Percentiles rank a stretch among this genome's conserved stretches.
Conservation (phyloP, 257 asterid species). For the Ajuga chamaepitys region DNA sequence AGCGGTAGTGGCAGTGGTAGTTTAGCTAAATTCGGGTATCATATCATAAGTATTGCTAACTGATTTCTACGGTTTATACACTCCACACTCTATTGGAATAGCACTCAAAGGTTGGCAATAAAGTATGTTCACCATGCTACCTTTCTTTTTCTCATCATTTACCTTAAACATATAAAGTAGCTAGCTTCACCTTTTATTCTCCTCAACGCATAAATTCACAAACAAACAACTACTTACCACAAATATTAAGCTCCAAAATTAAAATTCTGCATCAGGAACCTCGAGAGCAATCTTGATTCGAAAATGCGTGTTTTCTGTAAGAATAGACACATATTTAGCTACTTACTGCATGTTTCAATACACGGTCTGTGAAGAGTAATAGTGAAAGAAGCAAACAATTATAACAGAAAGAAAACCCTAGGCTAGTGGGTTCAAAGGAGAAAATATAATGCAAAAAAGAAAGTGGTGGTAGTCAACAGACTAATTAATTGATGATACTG, state of each 20-base stretch:
- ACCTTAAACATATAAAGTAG: conserved; percentile 16
- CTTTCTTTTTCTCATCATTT: conserved; percentile 9
- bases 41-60: conserved; percentile 10
- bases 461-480: conserved; percentile 35
- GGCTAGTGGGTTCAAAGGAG: no score
- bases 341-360: background rate
- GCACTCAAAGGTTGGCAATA: conserved; percentile 16
- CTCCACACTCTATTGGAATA: conserved; percentile 30
- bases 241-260: background rate
- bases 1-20: background rate
- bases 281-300: no score
- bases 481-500: conserved; percentile 26
- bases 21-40: conserved; percentile 23
- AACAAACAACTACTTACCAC: conserved; percentile 16
- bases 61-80: conserved; percentile 2
- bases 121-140: conserved; percentile 19
- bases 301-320: background rate
- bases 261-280: no score
- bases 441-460: background rate
- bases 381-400: background rate
- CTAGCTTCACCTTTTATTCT: conserved; percentile 16
- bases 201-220: background rate
- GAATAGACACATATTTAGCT: background rate
- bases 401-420: conserved; percentile 17
- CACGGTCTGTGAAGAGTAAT: background rate